Evolutionary conservation across 192 early-diverging fungal genomes (phyloP).

Genomic region (Linderina pennispora): DNA sequence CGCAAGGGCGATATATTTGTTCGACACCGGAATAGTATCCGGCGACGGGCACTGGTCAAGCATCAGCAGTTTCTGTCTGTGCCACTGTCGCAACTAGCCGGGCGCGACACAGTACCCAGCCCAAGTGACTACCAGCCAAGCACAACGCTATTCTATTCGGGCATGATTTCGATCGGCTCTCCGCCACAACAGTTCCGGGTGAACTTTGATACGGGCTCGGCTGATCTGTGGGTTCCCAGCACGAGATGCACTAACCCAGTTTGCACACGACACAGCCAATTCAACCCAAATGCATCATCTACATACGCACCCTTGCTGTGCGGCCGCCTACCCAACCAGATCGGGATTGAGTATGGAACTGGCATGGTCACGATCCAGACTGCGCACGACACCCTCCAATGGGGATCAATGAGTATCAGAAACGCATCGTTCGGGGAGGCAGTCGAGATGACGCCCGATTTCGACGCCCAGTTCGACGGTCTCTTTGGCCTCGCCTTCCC

Average conservation of each 20-base stretch:
- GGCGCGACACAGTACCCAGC: not conserved
- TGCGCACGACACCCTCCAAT: slow-evolving; percentile 19
- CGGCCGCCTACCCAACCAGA: not conserved
- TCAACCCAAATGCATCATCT: slow-evolving; percentile 12
- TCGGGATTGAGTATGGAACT: slow-evolving; percentile 35
- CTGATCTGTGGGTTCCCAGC: slow-evolving; percentile 68
- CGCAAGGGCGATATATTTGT: slow-evolving; percentile 36
- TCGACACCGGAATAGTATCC: slow-evolving; percentile 18
- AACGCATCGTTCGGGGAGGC: slow-evolving; percentile 42
- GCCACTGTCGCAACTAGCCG: not conserved
- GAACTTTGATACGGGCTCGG: slow-evolving; percentile 63
- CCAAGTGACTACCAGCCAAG: slow-evolving; percentile 20
- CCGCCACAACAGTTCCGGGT: slow-evolving; percentile 62
- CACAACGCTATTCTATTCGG: slow-evolving; percentile 53
- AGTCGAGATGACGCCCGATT: slow-evolving; percentile 31
- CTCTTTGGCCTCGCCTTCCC: slow-evolving; percentile 42
- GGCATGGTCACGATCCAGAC: slow-evolving; percentile 37
- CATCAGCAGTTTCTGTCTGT: slow-evolving; percentile 18
- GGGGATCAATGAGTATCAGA: slow-evolving; percentile 18
- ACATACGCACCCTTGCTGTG: too few species aligned
- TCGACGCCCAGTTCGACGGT: slow-evolving; percentile 41
- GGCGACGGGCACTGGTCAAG: slow-evolving; percentile 15
- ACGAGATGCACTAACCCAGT: slow-evolving; percentile 18
- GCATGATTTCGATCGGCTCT: slow-evolving; percentile 55
- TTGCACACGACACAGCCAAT: slow-evolving; percentile 21